phyloP scores from a whole-genome alignment of 2,329 filamentous ascomycete species.

The Aphanocladium album region DNA sequence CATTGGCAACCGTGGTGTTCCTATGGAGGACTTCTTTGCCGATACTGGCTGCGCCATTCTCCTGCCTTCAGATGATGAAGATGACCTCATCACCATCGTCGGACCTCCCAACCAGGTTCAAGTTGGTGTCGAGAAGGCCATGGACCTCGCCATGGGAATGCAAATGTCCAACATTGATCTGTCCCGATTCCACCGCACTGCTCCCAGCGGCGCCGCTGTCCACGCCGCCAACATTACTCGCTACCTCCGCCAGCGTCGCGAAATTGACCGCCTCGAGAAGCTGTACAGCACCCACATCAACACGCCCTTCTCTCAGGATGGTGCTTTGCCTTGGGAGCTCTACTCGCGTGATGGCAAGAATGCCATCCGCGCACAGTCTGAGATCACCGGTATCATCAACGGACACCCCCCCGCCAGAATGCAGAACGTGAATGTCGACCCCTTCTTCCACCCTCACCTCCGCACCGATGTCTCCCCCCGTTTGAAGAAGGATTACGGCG shows the following conservation, averaged over 20 bases:
- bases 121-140: conserved; percentile 72
- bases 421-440: conserved; percentile 61
- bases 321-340: conserved; percentile 76
- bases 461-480: conserved; percentile 57
- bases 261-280: conserved; percentile 77
- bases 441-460: conserved; percentile 74
- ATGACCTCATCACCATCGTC: conserved; percentile 78
- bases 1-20: conserved; percentile 74
- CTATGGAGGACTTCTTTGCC: conserved; percentile 78
- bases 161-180: conserved; percentile 80
- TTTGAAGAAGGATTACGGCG: conserved; percentile 64
- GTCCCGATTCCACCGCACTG: conserved; percentile 69
- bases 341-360: conserved; percentile 86
- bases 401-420: conserved; percentile 71
- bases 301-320: conserved; percentile 64
- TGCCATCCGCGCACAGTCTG: conserved; percentile 66
- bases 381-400: conserved; percentile 68
- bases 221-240: conserved; percentile 84
- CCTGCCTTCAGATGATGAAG: conserved; percentile 70
- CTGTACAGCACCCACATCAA: conserved; percentile 83
- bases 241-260: conserved; percentile 77
- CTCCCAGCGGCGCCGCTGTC: conserved; percentile 63
- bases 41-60: conserved; percentile 89
- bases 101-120: conserved; percentile 72
- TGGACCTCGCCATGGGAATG: conserved; percentile 85